A percentile compares a stretch with the other conserved stretches of the same genome.
These are phyloP conservation scores for Alternaria arbusti DNA, from an alignment of 2,329 filamentous ascomycete genomes.

Conservation along the genomic window DNA sequence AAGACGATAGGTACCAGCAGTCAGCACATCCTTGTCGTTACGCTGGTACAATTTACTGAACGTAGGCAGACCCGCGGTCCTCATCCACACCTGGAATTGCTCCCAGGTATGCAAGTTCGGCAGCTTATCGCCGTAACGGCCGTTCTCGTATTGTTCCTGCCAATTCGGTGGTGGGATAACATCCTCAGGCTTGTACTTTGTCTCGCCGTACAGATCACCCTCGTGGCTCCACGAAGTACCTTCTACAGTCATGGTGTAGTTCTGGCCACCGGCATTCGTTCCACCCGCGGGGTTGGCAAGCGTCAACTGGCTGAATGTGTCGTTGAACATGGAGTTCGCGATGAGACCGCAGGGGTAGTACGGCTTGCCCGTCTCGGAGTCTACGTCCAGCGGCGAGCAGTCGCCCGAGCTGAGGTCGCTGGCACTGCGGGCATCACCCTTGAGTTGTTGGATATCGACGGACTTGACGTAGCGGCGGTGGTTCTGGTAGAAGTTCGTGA, in stretches of 20 bases:
- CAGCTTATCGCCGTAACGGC: constrained; percentile 69
- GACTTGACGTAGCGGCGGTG: constrained; percentile 95
- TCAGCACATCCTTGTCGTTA: constrained; percentile 75
- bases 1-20: constrained; percentile 74
- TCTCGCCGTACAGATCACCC: constrained; percentile 75
- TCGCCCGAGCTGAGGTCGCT: constrained; percentile 69
- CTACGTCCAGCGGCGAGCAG: constrained; percentile 72
- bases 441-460: constrained; percentile 82
- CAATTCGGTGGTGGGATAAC: constrained; percentile 89
- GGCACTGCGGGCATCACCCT: constrained; percentile 69
- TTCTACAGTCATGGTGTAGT: constrained; percentile 76
- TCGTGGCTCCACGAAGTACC: constrained; percentile 90
- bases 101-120: constrained; percentile 78
- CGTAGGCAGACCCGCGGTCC: constrained; percentile 88
- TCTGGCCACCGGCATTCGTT: constrained; percentile 43
- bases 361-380: constrained; percentile 57
- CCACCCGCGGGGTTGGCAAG: constrained; percentile 59
- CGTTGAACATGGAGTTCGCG: constrained; percentile 97
- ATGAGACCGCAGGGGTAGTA: constrained; percentile 97
- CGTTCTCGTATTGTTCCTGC: constrained; percentile 70
- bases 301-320: constrained; percentile 75
- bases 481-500: constrained; percentile 99
- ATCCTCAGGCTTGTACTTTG: constrained; percentile 68
- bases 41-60: constrained; percentile 93
- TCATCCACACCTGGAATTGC: constrained; percentile 98